These are phyloP conservation scores for Syzygium syzygioides DNA, from an alignment of 441 rosid species.

Conservation along the genomic window DNA sequence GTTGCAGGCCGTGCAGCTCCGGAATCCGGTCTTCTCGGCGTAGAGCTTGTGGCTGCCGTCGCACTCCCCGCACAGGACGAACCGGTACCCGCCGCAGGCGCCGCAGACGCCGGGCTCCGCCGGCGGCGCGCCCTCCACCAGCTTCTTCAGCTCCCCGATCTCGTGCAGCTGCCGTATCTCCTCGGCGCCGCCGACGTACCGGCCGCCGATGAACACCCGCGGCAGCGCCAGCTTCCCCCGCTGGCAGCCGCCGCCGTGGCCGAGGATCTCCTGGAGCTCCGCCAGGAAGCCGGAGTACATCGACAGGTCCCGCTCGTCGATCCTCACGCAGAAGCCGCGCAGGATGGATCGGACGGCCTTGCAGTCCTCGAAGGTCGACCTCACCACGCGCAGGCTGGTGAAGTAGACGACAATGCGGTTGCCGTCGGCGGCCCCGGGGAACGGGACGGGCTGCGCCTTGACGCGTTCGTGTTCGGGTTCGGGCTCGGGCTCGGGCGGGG, in stretches of 20 bases:
- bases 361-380: constrained; percentile 12
- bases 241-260: neutral
- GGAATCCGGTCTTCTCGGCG: constrained; percentile 5
- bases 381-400: constrained; percentile 9
- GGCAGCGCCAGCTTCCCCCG: constrained; percentile 1
- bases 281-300: constrained; percentile 7
- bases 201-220: constrained; percentile 9
- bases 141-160: constrained; percentile 11
- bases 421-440: constrained; percentile 66
- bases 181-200: constrained; percentile 14
- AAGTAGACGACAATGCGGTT: constrained; percentile 17
- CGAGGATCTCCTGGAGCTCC: constrained; percentile 9
- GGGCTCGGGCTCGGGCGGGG: neutral
- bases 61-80: constrained; percentile 6
- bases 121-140: neutral
- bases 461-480: neutral
- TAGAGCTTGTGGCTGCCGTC: constrained; percentile 5
- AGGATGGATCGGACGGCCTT: constrained; percentile 5
- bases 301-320: constrained; percentile 14
- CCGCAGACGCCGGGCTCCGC: constrained; percentile 8
- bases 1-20: constrained; percentile 11
- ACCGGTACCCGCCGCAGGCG: constrained; percentile 11
- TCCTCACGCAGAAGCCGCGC: constrained; percentile 4
- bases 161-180: constrained; percentile 7
- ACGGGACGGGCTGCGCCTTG: neutral